A percentile compares a stretch with the other conserved stretches of the same genome.
phyloP scores from a whole-genome alignment of 352 stramenopile species.

The Phytophthora fragariaefolia region DNA sequence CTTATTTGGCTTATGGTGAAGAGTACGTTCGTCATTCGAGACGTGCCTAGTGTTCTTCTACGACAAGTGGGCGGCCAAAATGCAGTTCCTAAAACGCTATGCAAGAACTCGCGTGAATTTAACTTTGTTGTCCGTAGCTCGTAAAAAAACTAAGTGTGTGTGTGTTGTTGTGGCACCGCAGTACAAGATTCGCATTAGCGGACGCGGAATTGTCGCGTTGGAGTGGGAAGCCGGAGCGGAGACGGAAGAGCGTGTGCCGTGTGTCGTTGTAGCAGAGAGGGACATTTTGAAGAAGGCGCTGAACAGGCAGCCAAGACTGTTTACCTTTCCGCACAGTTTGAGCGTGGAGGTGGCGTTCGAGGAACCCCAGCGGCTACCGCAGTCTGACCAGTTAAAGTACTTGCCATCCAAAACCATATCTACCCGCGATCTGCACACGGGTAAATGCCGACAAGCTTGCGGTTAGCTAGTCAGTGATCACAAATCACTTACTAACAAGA shows the following conservation, averaged over 20 bases:
- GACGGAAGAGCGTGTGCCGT: conserved; percentile 65
- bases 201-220: conserved; percentile 56
- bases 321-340: conserved; percentile 46
- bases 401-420: conserved; percentile 48
- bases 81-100: conserved; percentile 67
- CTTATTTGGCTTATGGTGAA: conserved; percentile 3
- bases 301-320: conserved; percentile 38
- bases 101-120: conserved; percentile 47
- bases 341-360: conserved; percentile 60
- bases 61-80: conserved; percentile 69
- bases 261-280: conserved; percentile 64
- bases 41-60: conserved; percentile 76
- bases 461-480: not conserved
- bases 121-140: not conserved
- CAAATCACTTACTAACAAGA: not conserved
- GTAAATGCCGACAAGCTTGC: conserved; percentile 18
- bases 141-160: not conserved
- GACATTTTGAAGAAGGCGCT: conserved; percentile 61
- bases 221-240: conserved; percentile 70
- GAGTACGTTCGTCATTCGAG: conserved; percentile 50
- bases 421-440: conserved; percentile 43
- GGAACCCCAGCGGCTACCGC: conserved; percentile 53
- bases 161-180: conserved; percentile 22
- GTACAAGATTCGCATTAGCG: conserved; percentile 69
- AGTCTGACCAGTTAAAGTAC: conserved; percentile 71